phyloP scores from a whole-genome alignment of 306 rosid genomes.

The Lathyrus sativus region DNA sequence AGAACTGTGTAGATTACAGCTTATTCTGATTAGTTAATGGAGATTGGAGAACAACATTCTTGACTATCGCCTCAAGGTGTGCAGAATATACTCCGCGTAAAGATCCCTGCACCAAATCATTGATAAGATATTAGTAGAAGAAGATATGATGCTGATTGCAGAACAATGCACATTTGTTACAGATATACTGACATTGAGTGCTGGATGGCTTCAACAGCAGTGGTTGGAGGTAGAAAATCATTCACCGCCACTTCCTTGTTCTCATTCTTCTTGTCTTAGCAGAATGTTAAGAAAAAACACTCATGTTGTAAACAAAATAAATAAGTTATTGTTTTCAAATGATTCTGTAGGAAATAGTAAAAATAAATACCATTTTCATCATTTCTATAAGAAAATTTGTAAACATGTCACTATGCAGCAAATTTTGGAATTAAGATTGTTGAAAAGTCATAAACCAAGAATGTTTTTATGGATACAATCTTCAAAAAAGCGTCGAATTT shows the following conservation, averaged over 20 bases:
- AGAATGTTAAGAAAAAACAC: constrained; percentile 44
- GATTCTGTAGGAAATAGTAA: background rate
- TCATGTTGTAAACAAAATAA: constrained; percentile 1
- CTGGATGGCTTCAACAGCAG: constrained; percentile 86
- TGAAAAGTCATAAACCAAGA: background rate
- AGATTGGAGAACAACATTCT: constrained; percentile 27
- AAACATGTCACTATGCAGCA: background rate
- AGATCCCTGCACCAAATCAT: constrained; percentile 81
- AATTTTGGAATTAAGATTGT: background rate
- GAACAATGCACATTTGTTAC: background rate
- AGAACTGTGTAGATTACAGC: constrained; percentile 29
- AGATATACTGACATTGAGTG: constrained; percentile 70
- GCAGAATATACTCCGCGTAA: constrained; percentile 87
- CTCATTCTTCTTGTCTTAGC: constrained; percentile 91
- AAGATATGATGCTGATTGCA: constrained; percentile 22
- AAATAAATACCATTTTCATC: too few relatives aligned
- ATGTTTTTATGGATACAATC: constrained; percentile 68
- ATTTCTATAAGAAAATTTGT: too few relatives aligned
- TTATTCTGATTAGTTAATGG: constrained; percentile 43
- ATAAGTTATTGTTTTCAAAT: background rate
- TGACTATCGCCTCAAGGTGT: constrained; percentile 77
- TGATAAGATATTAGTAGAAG: constrained; percentile 33
- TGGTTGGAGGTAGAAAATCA: constrained; percentile 71
- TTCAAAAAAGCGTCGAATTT: constrained; percentile 97
- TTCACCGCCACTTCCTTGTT: constrained; percentile 97